Evolutionary conservation across 1,139 yeast species (phyloP).

Genomic region (Arxiozyma slooffiae): DNA sequence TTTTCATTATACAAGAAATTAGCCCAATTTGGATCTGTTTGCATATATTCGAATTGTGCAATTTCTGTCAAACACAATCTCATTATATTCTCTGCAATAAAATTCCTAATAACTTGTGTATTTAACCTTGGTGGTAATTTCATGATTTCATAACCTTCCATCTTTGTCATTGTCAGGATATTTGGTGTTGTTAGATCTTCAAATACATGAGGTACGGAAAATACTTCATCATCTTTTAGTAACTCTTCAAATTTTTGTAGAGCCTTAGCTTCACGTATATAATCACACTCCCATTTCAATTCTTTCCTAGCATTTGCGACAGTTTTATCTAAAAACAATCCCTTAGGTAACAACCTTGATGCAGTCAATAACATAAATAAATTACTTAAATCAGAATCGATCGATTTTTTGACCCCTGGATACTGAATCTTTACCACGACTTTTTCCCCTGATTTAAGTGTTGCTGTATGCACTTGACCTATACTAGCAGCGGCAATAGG

Average conservation of each 20-base stretch:
- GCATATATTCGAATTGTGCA: conserved; percentile 83
- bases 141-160: conserved; percentile 76
- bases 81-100: conserved; percentile 83
- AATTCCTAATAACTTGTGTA: conserved; percentile 57
- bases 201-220: conserved; percentile 73
- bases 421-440: conserved; percentile 97
- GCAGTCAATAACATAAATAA: conserved; percentile 75
- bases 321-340: conserved; percentile 82
- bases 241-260: conserved; percentile 57
- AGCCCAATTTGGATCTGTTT: conserved; percentile 99
- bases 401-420: conserved; percentile 93
- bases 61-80: conserved; percentile 77
- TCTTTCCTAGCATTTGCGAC: conserved; percentile 89
- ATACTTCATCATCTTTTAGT: conserved; percentile 55
- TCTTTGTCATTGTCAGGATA: conserved; percentile 80
- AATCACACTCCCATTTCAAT: conserved; percentile 96
- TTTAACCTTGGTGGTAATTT: conserved; percentile 53
- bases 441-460: conserved; percentile 46
- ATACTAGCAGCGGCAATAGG: conserved; percentile 98
- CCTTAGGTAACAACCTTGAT: conserved; percentile 78
- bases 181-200: conserved; percentile 71
- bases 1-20: conserved; percentile 72
- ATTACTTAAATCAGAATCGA: conserved; percentile 88
- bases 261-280: conserved; percentile 78
- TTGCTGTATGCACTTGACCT: conserved; percentile 91